A percentile compares a stretch with the other conserved stretches of the same genome.
These are phyloP conservation scores for Zygoascus hellenicus DNA, from an alignment of 1,139 yeast genomes.

Conservation along the genomic window DNA sequence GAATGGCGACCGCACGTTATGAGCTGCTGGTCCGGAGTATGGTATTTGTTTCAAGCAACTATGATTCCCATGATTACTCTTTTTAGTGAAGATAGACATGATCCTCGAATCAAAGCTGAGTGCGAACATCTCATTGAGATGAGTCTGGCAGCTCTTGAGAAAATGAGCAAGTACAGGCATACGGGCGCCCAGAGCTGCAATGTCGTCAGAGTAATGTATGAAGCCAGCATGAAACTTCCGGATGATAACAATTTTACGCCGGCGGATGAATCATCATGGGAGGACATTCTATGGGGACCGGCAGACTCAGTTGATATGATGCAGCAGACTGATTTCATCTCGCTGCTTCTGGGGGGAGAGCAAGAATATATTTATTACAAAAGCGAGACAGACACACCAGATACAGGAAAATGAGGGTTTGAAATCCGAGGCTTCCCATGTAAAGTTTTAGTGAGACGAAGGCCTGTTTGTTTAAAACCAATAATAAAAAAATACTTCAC, in stretches of 20 bases:
- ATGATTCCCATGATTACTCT: constrained; percentile 11
- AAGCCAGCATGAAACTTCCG: not conserved
- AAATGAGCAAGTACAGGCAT: constrained; percentile 3
- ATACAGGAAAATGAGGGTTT: too few species aligned
- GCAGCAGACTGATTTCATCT: not conserved
- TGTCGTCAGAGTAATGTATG: constrained; percentile 1
- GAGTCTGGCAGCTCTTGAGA: not conserved
- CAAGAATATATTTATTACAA: not conserved
- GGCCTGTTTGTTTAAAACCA: too few species aligned
- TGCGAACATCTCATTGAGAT: not conserved
- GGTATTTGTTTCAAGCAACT: constrained; percentile 13
- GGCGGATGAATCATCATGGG: constrained; percentile 1
- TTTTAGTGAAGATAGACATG: constrained; percentile 11
- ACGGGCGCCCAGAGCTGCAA: not conserved
- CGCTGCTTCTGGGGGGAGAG: not conserved
- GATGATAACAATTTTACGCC: not conserved
- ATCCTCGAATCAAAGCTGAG: constrained; percentile 4
- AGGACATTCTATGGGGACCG: constrained; percentile 1
- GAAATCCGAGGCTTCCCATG: too few species aligned
- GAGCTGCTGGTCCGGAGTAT: constrained; percentile 12
- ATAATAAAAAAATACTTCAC: too few species aligned
- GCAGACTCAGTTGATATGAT: not conserved
- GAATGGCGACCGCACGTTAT: constrained; percentile 11
- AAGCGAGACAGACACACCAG: not conserved
- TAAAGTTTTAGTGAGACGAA: too few species aligned